Base-by-base conservation (phyloP, 176 grass and related monocot genomes). In the Puccinellia tenuiflora region DNA sequence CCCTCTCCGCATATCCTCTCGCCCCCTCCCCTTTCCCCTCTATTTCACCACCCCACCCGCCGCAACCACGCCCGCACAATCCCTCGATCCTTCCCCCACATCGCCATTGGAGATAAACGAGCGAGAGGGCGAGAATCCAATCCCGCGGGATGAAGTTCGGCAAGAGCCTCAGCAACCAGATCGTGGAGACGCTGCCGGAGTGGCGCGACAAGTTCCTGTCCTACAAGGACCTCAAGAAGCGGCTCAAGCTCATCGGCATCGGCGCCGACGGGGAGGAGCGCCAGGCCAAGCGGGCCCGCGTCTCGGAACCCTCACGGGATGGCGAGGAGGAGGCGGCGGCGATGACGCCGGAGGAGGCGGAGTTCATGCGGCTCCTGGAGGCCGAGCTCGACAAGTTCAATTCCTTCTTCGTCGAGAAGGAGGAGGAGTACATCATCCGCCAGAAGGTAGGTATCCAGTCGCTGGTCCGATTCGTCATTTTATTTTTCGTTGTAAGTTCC, bases 181-280 rank as follows among this genome's bases (percentile, higher is more conserved):
- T 98, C 83, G 96, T 88, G 88, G 96, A 98, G 82, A 98, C 96
- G 39, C 86, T 98, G 83, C 96, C 96, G 75, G 96, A 98, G 82
- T 98, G 96, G 96, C 87, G 92, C 51, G 96, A 98, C 85, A 95
- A 95, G 90, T 98, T 98, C 83, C 71, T 95, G 35, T 95, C 92
- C 81, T 98, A 98, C 80, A 98, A 98, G 91, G 96, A 98, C 70
- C 88, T 98, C 72, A 98, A 98, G 96, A 92, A 91, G 82, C 90
- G 85, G 26, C 88, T 98, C 56, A 98, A 98, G 71, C 51, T 91
- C 25, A 95, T 95, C 52, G 85, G 85, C 31, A 46, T 18, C 54
- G 83, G 73, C 22, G 37, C 81, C 87, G 8, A 85, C 76, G 69
- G 42, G 0, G 69, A 73, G 25, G 69, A 73, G 25, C 25, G 69